Conservation (phyloP, 2,329 filamentous ascomycete genomes). For the Cercospora janseana region DNA sequence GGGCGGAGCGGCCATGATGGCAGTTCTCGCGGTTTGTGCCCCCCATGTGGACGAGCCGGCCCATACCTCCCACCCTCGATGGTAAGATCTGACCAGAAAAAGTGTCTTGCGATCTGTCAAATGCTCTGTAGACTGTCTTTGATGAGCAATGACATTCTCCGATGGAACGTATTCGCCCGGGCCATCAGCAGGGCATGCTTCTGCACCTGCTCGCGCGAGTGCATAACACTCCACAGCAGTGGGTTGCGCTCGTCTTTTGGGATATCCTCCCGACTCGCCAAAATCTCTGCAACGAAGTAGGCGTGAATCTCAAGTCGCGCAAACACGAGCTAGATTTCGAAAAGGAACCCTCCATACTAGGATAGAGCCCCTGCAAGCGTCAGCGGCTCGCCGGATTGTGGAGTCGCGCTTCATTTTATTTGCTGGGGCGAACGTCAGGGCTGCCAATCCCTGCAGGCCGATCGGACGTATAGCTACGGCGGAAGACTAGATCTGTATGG, state of each 20-base stretch:
- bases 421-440: neutral
- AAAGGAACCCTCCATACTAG: no score
- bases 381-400: conserved; percentile 1
- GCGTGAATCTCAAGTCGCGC: no score
- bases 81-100: no score
- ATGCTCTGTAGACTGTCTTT: no score
- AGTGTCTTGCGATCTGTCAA: no score
- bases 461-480: neutral
- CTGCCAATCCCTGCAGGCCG: neutral
- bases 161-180: no score
- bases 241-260: neutral
- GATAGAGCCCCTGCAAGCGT: neutral
- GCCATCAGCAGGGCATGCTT: neutral
- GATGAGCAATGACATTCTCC: no score
- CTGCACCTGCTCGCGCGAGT: neutral
- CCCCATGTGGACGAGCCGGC: no score
- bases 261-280: neutral
- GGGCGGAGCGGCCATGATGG: no score
- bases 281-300: neutral
- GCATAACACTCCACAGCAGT: neutral
- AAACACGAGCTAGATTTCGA: no score
- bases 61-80: no score
- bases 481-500: neutral
- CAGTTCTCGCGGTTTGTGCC: no score
- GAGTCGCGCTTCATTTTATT: conserved; percentile 5